phyloP scores from a whole-genome alignment of 2,329 filamentous ascomycete species.

The Ophiostoma novo-ulmi region DNA sequence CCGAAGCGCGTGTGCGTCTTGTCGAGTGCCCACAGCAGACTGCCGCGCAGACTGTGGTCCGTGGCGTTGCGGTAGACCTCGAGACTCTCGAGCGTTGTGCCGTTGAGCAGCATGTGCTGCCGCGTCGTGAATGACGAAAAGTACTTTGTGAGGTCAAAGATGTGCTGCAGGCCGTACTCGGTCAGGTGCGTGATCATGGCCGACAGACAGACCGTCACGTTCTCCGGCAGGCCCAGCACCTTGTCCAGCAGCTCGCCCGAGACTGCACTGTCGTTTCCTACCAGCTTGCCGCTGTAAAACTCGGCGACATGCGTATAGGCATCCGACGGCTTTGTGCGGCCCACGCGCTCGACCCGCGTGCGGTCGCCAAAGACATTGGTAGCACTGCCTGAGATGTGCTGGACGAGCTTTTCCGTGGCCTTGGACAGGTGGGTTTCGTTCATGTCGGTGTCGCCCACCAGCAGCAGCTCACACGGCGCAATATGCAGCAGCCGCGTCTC shows the following conservation, averaged over 20 bases:
- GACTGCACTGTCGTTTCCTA: constrained; percentile 53
- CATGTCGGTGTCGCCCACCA: constrained; percentile 65
- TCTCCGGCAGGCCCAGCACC: constrained; percentile 76
- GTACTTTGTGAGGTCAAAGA: constrained; percentile 94
- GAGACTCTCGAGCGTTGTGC: constrained; percentile 86
- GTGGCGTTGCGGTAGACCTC: constrained; percentile 96
- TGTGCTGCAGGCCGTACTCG: constrained; percentile 89
- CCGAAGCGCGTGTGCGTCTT: constrained; percentile 88
- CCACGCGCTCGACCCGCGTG: constrained; percentile 74
- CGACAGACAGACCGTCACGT: constrained; percentile 85
- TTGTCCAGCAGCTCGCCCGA: constrained; percentile 70
- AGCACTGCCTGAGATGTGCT: constrained; percentile 81
- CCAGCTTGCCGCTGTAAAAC: constrained; percentile 62
- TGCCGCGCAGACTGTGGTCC: constrained; percentile 77
- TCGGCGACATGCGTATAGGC: constrained; percentile 83
- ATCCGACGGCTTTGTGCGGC: constrained; percentile 73
- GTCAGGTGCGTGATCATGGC: constrained; percentile 92
- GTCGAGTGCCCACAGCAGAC: constrained; percentile 91
- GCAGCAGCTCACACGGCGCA: constrained; percentile 88
- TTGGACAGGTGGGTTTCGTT: constrained; percentile 55
- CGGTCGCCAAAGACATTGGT: constrained; percentile 90
- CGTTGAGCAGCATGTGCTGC: constrained; percentile 93
- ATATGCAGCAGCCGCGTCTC: constrained; percentile 95
- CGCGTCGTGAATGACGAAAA: constrained; percentile 92
- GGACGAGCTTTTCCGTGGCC: constrained; percentile 85